Evolutionary conservation across 2,329 filamentous ascomycete species (phyloP), one percentile per base, ranked within the genome.

Genomic region (Clonostachys solani): DNA sequence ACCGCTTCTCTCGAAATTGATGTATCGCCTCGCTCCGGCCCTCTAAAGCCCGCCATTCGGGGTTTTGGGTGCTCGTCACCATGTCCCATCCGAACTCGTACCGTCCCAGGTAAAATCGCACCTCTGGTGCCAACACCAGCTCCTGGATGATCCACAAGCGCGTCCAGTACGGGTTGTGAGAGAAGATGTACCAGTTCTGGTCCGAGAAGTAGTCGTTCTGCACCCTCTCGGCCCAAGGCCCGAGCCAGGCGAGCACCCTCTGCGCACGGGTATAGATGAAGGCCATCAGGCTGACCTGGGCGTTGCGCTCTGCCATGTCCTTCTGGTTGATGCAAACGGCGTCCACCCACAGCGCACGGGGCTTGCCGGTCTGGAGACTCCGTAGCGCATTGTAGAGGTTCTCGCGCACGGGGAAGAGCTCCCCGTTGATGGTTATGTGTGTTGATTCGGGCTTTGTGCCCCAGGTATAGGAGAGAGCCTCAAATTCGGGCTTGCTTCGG

Each of bases 381-480:
- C 23, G 13, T 23, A 45, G 43, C 15, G 43, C 43, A 16, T 36
- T 37, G 8, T 18, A 15, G 34, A 45, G 43, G 34, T 45, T 45
- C 13, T 18, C 18, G 5, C 33, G 19, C 12, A 45, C 35, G 34
- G 35, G 13, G 6, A 45, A 38, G 13, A n/a, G 33, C 34, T 36
- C 35, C 16, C 43, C 43, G 18, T 45, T 36, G 17, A 47, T 37
- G 2, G 18, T 42, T 7, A 49, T 16, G 1, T 42, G 4, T 2
- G 29, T 6, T 0, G 45, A 35, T 13, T 17, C 37, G 3, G 17
- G 10, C 12, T 45, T 13, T 33, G 29, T 38, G 12, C 48, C 52
- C 52, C 51, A 54, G 19, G 45, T 46, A 18, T 54, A 52, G 2
- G 51, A 53, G 1, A 53, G 45, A 1, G 52, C 49, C 5, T 33